These are phyloP conservation scores for Goffeauzyma gilvescens DNA, from an alignment of 768 basidiomycete species.

Conservation along the genomic window DNA sequence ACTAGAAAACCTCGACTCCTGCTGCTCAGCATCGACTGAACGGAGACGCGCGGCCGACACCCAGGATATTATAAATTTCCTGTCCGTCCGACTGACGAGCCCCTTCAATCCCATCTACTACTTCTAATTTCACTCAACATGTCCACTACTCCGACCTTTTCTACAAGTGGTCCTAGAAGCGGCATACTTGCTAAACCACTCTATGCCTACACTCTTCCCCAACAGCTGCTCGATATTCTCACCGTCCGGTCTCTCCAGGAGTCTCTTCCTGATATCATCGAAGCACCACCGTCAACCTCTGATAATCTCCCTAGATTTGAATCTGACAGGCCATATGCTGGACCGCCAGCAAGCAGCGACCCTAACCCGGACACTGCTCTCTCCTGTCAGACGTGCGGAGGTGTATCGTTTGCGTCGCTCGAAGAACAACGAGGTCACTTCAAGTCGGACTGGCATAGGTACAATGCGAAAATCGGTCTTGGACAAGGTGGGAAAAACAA, in stretches of 20 bases:
- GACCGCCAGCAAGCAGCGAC: background rate
- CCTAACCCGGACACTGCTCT: slow-evolving; percentile 8
- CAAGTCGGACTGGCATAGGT: slow-evolving; percentile 92
- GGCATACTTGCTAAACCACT: slow-evolving; percentile 6
- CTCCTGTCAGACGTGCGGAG: slow-evolving; percentile 32
- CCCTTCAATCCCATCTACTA: too few species aligned
- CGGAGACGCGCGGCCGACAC: too few species aligned
- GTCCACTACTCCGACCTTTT: too few species aligned
- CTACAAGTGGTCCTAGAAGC: too few species aligned
- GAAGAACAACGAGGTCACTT: slow-evolving; percentile 72
- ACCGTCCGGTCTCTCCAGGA: slow-evolving; percentile 45
- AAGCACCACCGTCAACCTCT: slow-evolving; percentile 26
- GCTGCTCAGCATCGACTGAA: too few species aligned
- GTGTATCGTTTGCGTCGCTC: slow-evolving; percentile 49
- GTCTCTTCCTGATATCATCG: slow-evolving; percentile 2
- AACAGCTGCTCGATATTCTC: slow-evolving; percentile 48
- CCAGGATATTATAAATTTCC: too few species aligned
- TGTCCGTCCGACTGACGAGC: too few species aligned
- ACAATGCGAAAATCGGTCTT: slow-evolving; percentile 73
- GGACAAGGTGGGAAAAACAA: slow-evolving; percentile 30
- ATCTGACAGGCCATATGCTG: slow-evolving; percentile 24
- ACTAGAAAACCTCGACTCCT: too few species aligned
- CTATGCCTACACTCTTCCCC: slow-evolving; percentile 55
- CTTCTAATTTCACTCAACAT: too few species aligned
- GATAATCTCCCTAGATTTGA: too few species aligned